Conservation (phyloP, 176 grass and related monocot genomes). For the Aechmea fasciata region DNA sequence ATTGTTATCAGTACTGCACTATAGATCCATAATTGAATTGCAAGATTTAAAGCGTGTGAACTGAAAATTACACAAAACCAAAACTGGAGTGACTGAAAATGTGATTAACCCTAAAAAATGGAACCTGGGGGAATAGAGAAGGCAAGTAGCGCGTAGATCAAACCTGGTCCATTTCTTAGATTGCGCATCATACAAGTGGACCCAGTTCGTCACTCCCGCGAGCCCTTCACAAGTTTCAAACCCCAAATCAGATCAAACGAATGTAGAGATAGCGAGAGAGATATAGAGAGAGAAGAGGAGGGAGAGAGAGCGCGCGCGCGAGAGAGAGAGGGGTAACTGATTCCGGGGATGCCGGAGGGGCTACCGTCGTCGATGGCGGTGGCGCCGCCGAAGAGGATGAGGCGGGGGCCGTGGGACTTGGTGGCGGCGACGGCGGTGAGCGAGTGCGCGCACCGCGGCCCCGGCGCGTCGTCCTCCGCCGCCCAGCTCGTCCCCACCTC, state of each 20-base stretch:
- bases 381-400: constrained; percentile 96
- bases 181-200: constrained; percentile 82
- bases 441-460: constrained; percentile 66
- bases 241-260: constrained; percentile 1
- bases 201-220: constrained; percentile 87
- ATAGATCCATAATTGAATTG: too few species aligned
- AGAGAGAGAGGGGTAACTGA: constrained; percentile 40
- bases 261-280: not conserved
- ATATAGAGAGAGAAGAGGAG: not conserved
- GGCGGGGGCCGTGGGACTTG: constrained; percentile 73
- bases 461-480: constrained; percentile 59
- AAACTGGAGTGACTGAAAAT: too few species aligned
- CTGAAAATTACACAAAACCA: too few species aligned
- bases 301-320: not conserved
- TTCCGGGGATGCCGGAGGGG: constrained; percentile 54
- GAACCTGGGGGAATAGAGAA: not conserved
- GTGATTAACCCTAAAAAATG: not conserved
- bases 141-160: not conserved
- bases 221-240: constrained; percentile 52
- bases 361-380: constrained; percentile 80
- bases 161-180: constrained; percentile 77
- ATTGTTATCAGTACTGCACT: not conserved
- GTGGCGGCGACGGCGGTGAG: constrained; percentile 73
- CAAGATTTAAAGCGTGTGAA: too few species aligned
- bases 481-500: constrained; percentile 50